A percentile compares a stretch with the other conserved stretches of the same genome.
Evolutionary conservation across 2,329 filamentous ascomycete species (phyloP).

Genomic region (Pseudogymnoascus sp.): DNA sequence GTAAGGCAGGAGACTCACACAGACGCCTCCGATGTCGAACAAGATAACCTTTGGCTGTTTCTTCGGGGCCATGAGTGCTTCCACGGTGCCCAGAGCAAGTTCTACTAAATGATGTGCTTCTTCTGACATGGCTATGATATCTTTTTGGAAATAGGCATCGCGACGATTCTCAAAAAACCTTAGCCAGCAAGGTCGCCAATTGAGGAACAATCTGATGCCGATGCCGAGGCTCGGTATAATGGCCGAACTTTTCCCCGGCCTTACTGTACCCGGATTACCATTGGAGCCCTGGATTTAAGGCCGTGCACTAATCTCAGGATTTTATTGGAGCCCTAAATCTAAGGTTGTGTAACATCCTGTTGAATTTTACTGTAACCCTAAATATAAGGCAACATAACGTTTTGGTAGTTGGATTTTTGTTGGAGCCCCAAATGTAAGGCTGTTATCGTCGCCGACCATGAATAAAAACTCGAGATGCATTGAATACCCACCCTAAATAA

Average conservation of each 20-base stretch:
- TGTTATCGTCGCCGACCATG: constrained; percentile 5
- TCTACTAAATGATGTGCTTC: constrained; percentile 23
- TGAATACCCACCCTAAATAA: constrained; percentile 12
- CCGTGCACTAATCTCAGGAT: background rate
- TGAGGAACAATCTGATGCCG: constrained; percentile 9
- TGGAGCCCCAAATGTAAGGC: background rate
- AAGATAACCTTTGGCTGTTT: constrained; percentile 66
- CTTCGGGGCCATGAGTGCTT: constrained; percentile 32
- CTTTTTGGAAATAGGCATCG: background rate
- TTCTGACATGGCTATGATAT: constrained; percentile 22
- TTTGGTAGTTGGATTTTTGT: background rate
- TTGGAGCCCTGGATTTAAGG: constrained; percentile 2
- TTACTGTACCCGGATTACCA: background rate
- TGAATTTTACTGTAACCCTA: background rate
- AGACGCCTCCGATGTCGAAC: constrained; percentile 95
- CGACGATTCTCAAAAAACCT: background rate
- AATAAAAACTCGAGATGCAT: constrained; percentile 11
- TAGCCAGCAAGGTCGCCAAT: constrained; percentile 10
- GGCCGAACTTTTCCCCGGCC: background rate
- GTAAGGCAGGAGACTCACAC: constrained; percentile 56
- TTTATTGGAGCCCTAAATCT: background rate
- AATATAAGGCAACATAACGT: no score
- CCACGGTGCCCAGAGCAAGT: constrained; percentile 26
- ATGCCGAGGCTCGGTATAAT: constrained; percentile 16
- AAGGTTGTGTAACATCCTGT: background rate